Percentiles rank a stretch among this genome's conserved stretches.
Conservation (phyloP, 495 filamentous ascomycete genomes). For the Penicillium subrubescens region DNA sequence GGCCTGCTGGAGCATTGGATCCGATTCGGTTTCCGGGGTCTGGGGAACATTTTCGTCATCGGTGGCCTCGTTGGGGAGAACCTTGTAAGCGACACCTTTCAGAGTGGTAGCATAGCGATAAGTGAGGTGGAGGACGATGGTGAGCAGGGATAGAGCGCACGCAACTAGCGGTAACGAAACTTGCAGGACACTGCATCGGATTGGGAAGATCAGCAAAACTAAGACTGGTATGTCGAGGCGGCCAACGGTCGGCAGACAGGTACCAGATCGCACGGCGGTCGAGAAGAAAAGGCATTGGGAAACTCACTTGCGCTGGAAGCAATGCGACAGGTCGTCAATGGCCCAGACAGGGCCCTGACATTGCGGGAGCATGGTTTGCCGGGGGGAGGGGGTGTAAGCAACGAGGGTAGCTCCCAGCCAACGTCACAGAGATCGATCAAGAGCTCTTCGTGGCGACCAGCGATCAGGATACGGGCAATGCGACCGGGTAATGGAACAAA, state of each 20-base stretch:
- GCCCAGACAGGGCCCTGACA: conserved; percentile 84
- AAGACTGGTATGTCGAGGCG: not conserved
- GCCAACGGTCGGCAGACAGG: conserved; percentile 10
- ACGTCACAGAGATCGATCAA: conserved; percentile 8
- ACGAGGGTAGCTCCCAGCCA: conserved; percentile 18
- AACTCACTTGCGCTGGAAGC: conserved; percentile 84
- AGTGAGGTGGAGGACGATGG: conserved; percentile 55
- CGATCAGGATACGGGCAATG: conserved; percentile 6
- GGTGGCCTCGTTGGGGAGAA: conserved; percentile 41
- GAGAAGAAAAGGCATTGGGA: not conserved
- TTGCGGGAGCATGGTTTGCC: conserved; percentile 62
- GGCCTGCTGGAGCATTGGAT: conserved; percentile 63
- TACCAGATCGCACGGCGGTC: conserved; percentile 1
- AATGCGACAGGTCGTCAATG: conserved; percentile 83
- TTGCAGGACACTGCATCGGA: conserved; percentile 71
- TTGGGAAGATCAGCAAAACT: conserved; percentile 20
- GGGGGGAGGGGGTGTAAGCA: conserved; percentile 15
- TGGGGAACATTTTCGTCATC: conserved; percentile 49
- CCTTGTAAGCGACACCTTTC: conserved; percentile 36
- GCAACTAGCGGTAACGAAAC: conserved; percentile 76
- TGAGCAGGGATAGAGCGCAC: conserved; percentile 68
- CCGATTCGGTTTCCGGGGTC: conserved; percentile 62
- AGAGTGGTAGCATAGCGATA: conserved; percentile 53
- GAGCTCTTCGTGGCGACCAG: conserved; percentile 1
- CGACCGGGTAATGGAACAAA: conserved; percentile 6